Base-by-base conservation (phyloP, 2,329 filamentous ascomycete species). In the Hymenoscyphus albidus region DNA sequence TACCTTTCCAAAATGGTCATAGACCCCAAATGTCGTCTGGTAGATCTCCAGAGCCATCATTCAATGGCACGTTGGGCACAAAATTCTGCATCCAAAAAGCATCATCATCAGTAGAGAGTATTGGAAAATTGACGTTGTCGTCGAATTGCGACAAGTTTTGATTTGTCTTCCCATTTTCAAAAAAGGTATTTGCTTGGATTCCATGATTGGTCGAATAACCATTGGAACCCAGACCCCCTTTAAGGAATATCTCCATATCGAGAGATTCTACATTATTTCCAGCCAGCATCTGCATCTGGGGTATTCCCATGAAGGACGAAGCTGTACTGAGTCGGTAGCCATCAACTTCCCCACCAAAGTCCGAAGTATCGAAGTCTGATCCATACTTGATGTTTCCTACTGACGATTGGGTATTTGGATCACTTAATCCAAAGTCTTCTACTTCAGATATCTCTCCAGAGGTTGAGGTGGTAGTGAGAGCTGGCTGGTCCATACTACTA, bases 391-490 rank as follows among this genome's bases (percentile, higher is more conserved):
- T 65, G 64, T 80, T 77, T 60, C 77, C 78, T 65, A 83, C 67
- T 58, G 69, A 66, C 64, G 70, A 73, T 60, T 71, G 71, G 60
- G 66, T 61, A 55, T 58, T 76, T 40, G 78, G 78, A 67, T 80
- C 78, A 68, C 78, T 77, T 51, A 78, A 76, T 31, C 78, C 74
- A 59, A 82, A 82, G 69, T 89, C 87, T 67, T 89, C 87, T 5
- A 85, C 85, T 73, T 89, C 86, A 10, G 86, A 89, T 9, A 88
- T 86, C 66, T 89, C 86, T 42, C 87, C 87, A 13, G 87, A 89
- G 9, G 85, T 88, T 10, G 85, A 86, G 1, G 83, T 84, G 60
- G 80, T 80, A 67, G 85, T 83, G 71, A 88, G 74, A 59, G 82
- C 78, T 35, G 82, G 80, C 67, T 82, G 83, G 71, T 85, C 83